Percentiles rank a stretch among this genome's conserved stretches.
Conservation (phyloP, 345 rosid genomes). For the Kernera saxatilis region DNA sequence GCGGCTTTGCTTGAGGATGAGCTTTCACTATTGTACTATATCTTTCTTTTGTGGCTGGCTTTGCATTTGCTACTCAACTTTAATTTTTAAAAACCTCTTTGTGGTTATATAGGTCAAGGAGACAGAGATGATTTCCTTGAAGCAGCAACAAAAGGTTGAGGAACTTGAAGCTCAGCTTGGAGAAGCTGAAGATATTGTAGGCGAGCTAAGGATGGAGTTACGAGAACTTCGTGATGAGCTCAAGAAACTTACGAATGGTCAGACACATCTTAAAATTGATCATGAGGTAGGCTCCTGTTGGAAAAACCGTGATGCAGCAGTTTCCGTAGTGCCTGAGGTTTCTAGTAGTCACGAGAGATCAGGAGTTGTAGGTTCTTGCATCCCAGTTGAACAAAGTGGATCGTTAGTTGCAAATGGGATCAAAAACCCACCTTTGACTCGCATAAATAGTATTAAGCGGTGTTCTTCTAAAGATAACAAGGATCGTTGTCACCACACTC, state of each 20-base stretch:
- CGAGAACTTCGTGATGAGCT: slow-evolving; percentile 56
- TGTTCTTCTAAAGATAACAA: slow-evolving; percentile 43
- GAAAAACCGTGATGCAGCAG: slow-evolving; percentile 20
- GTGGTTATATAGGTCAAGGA: slow-evolving; percentile 54
- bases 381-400: slow-evolving; percentile 30
- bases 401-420: slow-evolving; percentile 26
- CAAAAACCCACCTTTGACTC: slow-evolving; percentile 28
- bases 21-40: background rate
- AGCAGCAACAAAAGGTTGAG: slow-evolving; percentile 56
- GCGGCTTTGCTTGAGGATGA: background rate
- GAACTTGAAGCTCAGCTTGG: slow-evolving; percentile 90
- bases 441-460: slow-evolving; percentile 26
- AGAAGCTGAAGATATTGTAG: slow-evolving; percentile 82
- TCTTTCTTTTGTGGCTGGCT: slow-evolving; percentile 1
- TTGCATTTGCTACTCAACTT: slow-evolving; percentile 1
- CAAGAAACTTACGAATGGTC: slow-evolving; percentile 34
- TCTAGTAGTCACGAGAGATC: slow-evolving; percentile 28
- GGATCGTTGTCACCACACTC: slow-evolving; percentile 46
- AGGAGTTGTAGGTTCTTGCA: slow-evolving; percentile 30
- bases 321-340: slow-evolving; percentile 14
- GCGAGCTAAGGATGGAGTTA: slow-evolving; percentile 76
- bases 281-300: background rate
- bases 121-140: slow-evolving; percentile 47
- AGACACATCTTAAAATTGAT: slow-evolving; percentile 9
- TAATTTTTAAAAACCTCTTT: background rate